phyloP scores from a whole-genome alignment of 176 grass and related monocot genomes.

The Avena sativa region DNA sequence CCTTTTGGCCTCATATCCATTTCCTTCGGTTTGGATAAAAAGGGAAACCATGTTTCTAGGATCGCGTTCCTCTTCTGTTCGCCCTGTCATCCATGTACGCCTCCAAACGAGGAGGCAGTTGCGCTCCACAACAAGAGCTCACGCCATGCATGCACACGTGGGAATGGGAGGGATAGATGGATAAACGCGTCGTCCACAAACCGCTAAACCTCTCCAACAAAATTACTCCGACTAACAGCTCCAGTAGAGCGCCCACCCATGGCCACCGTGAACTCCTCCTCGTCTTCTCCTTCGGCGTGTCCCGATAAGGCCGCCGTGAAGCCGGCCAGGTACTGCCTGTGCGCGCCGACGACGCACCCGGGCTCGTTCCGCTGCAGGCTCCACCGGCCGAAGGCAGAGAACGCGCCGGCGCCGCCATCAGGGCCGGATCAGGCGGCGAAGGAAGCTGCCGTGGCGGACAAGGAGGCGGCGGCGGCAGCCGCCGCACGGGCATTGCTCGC shows the following conservation, averaged over 20 bases:
- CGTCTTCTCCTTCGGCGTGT: conserved; percentile 23
- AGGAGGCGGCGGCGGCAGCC: neutral
- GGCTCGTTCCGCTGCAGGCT: conserved; percentile 77
- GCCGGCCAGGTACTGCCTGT: conserved; percentile 57
- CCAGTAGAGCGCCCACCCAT: neutral
- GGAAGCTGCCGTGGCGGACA: neutral
- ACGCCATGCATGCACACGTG: conserved; percentile 11
- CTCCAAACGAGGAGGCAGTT: conserved; percentile 38
- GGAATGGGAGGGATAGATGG: neutral
- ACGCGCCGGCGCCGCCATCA: neutral
- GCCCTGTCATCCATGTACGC: neutral
- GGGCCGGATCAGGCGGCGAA: neutral
- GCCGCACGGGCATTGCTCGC: conserved; percentile 12
- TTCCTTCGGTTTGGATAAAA: neutral
- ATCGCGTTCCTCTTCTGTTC: neutral
- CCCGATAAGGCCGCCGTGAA: conserved; percentile 12
- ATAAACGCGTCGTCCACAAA: conserved; percentile 1
- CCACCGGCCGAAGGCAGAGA: conserved; percentile 32
- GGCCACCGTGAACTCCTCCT: conserved; percentile 35
- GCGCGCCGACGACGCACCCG: conserved; percentile 74
- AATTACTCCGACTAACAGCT: neutral
- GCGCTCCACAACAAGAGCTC: neutral
- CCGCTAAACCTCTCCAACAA: neutral
- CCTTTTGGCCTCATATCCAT: neutral
- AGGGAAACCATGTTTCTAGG: conserved; percentile 31